Conservation (phyloP, 202 grass and related monocot genomes). For the Bolboschoenoplectus hybrid region DNA sequence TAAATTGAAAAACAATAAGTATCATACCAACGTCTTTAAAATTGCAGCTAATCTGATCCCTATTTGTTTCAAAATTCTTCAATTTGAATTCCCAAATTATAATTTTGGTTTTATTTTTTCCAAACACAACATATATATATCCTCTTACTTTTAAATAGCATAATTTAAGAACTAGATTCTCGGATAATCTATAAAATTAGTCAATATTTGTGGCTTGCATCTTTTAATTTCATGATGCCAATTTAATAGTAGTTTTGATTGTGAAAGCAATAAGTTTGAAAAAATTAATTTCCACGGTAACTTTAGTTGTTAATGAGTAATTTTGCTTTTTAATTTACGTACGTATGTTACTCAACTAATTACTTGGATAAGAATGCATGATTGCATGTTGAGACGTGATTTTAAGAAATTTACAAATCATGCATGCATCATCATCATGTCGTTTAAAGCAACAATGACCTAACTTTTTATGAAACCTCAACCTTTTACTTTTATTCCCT, state of each 20-base stretch:
- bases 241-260: background rate
- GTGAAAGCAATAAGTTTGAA: background rate
- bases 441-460: background rate
- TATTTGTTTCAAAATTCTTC: too few relatives aligned
- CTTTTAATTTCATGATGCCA: background rate
- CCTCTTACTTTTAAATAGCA: too few relatives aligned
- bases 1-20: too few relatives aligned
- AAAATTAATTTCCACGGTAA: background rate
- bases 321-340: background rate
- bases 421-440: background rate
- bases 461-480: background rate
- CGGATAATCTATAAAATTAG: background rate
- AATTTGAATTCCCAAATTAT: too few relatives aligned
- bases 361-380: background rate
- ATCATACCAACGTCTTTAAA: too few relatives aligned
- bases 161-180: background rate
- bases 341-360: background rate
- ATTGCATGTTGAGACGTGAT: background rate
- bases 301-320: background rate
- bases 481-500: background rate
- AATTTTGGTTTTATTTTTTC: too few relatives aligned
- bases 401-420: background rate
- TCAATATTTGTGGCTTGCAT: conserved; percentile 27
- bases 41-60: too few relatives aligned
- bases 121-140: too few relatives aligned